Evolutionary conservation across 192 early-diverging fungal species (phyloP).

Genomic region (Backusella australiensis): DNA sequence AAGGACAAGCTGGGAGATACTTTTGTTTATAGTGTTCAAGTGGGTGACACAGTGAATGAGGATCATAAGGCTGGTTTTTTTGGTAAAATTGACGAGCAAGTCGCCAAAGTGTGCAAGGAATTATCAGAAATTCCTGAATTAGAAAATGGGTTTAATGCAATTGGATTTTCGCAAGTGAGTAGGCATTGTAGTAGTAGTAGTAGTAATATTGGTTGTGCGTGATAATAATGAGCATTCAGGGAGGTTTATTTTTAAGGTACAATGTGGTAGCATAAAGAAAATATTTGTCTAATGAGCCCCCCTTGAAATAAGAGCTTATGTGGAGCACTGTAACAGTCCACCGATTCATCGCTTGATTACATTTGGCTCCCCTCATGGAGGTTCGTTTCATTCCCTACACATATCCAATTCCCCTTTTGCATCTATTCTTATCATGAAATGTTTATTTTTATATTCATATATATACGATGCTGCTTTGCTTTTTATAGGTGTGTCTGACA

Average conservation of each 20-base stretch:
- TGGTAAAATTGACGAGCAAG: constrained; percentile 77
- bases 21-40: constrained; percentile 74
- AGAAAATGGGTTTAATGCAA: constrained; percentile 76
- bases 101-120: constrained; percentile 50
- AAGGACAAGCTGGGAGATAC: constrained; percentile 55
- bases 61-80: constrained; percentile 86
- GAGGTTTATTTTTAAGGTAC: constrained; percentile 31
- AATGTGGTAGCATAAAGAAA: neutral
- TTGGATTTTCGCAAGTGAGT: constrained; percentile 86
- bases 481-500: constrained; percentile 62
- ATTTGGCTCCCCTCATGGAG: constrained; percentile 82
- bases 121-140: constrained; percentile 61
- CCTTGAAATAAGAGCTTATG: constrained; percentile 60
- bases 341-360: constrained; percentile 78
- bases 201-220: neutral
- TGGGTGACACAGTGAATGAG: constrained; percentile 63
- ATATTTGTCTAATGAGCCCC: neutral
- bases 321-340: constrained; percentile 79
- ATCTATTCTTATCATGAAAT: neutral
- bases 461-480: too few species aligned
- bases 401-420: constrained; percentile 1
- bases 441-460: neutral
- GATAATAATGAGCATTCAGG: constrained; percentile 8
- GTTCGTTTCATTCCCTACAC: constrained; percentile 22
- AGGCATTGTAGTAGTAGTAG: neutral